These are phyloP conservation scores for Globisporangium paroecandrum DNA, from an alignment of 352 stramenopile species.

Conservation along the genomic window DNA sequence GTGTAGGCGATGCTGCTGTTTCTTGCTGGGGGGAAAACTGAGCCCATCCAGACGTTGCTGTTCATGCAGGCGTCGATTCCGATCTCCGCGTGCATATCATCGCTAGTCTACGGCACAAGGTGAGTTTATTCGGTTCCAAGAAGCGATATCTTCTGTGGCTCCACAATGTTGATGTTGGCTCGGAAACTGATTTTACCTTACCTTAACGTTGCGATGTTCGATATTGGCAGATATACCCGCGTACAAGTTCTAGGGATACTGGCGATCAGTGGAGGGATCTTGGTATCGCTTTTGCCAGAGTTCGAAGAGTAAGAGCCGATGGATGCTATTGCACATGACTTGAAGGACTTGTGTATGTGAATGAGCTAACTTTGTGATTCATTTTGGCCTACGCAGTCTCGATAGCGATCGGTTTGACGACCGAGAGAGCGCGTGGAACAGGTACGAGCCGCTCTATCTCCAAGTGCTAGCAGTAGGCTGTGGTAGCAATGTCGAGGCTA, in stretches of 20 bases:
- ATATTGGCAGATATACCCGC: constrained; percentile 57
- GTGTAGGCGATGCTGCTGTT: constrained; percentile 78
- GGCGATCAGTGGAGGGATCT: constrained; percentile 58
- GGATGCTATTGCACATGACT: background rate
- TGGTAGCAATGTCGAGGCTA: constrained; percentile 8
- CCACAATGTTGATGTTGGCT: background rate
- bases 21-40: constrained; percentile 75
- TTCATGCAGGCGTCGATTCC: constrained; percentile 85
- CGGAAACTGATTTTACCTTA: background rate
- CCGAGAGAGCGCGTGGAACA: constrained; percentile 79
- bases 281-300: constrained; percentile 74
- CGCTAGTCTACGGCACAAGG: constrained; percentile 51
- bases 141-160: background rate
- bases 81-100: constrained; percentile 58
- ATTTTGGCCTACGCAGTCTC: constrained; percentile 33
- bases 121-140: constrained; percentile 13
- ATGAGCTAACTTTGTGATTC: background rate
- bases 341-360: background rate
- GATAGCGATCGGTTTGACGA: constrained; percentile 61
- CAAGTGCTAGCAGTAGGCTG: background rate
- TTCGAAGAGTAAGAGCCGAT: constrained; percentile 58
- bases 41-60: constrained; percentile 79
- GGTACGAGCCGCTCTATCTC: constrained; percentile 20
- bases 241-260: constrained; percentile 71
- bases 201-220: background rate